Conservation (phyloP, 2,329 filamentous ascomycete genomes). For the Penicillium sp. region DNA sequence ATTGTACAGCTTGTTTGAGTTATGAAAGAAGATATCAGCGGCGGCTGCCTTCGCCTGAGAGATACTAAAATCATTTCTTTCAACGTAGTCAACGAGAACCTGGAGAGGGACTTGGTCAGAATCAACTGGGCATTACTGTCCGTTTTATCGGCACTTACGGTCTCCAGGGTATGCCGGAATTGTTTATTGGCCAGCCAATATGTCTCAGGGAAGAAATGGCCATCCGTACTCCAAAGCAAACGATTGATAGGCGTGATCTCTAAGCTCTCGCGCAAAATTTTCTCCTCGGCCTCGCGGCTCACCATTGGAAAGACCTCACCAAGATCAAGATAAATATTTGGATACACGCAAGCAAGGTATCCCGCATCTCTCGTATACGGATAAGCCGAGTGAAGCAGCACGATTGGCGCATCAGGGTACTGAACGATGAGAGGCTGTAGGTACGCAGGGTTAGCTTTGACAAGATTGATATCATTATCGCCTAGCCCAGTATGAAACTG, state of each 20-base stretch:
- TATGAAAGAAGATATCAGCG: conserved; percentile 72
- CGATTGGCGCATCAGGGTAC: conserved; percentile 71
- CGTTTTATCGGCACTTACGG: conserved; percentile 50
- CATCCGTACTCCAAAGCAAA: conserved; percentile 79
- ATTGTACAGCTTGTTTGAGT: conserved; percentile 74
- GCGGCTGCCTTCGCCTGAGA: conserved; percentile 66
- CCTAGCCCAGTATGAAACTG: conserved; percentile 85
- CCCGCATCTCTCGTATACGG: conserved; percentile 78
- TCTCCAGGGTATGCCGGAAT: conserved; percentile 70
- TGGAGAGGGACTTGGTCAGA: conserved; percentile 32
- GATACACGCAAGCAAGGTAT: conserved; percentile 75
- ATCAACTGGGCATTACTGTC: background rate
- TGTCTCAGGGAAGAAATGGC: conserved; percentile 77
- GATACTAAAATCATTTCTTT: conserved; percentile 63
- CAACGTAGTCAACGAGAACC: conserved; percentile 69
- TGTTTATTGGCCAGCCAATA: conserved; percentile 74
- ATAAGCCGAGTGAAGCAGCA: conserved; percentile 79
- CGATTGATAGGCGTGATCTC: conserved; percentile 77
- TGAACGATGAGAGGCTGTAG: conserved; percentile 72
- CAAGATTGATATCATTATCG: conserved; percentile 74
- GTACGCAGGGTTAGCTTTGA: conserved; percentile 72
- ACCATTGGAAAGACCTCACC: conserved; percentile 81
- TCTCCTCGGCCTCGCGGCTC: conserved; percentile 74
- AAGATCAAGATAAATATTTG: conserved; percentile 80
- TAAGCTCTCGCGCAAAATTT: conserved; percentile 70